A percentile compares a stretch with the other conserved stretches of the same genome.
Conservation (phyloP, 192 early-diverging fungal species). For the Radiomyces spectabilis region DNA sequence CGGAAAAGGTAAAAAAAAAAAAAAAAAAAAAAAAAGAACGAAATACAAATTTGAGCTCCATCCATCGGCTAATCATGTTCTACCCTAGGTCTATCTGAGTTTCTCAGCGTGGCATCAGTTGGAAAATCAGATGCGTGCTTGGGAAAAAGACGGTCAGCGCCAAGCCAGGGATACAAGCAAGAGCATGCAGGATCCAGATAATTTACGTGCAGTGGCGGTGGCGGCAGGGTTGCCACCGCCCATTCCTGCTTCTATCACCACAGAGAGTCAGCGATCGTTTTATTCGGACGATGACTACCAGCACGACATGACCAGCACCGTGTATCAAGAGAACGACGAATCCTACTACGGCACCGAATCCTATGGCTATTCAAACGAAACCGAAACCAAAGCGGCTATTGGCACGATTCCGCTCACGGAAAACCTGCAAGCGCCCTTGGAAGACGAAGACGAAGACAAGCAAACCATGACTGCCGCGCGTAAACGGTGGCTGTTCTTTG, state of each 20-base stretch:
- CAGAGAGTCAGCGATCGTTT: constrained; percentile 22
- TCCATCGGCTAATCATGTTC: background rate
- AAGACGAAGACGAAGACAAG: constrained; percentile 21
- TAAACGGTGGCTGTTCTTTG: constrained; percentile 62
- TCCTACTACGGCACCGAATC: constrained; percentile 13
- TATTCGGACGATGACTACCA: constrained; percentile 27
- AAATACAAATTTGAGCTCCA: background rate
- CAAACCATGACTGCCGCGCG: constrained; percentile 40
- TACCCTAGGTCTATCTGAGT: constrained; percentile 47
- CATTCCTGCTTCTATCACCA: background rate
- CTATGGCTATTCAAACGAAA: constrained; percentile 6
- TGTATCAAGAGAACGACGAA: background rate
- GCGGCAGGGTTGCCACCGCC: constrained; percentile 16
- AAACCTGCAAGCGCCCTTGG: no score
- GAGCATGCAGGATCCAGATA: no score
- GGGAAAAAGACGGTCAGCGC: constrained; percentile 52
- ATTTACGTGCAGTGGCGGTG: background rate
- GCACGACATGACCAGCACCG: background rate
- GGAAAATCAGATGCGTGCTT: constrained; percentile 48
- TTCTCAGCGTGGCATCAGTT: constrained; percentile 55
- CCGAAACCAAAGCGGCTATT: background rate
- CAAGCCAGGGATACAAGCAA: constrained; percentile 22
- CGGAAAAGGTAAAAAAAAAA: constrained; percentile 27
- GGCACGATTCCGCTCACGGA: no score
- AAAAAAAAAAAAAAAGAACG: constrained; percentile 1